These are phyloP conservation scores for Cordyceps militaris DNA, from an alignment of 2,329 filamentous ascomycete species.

Conservation along the genomic window DNA sequence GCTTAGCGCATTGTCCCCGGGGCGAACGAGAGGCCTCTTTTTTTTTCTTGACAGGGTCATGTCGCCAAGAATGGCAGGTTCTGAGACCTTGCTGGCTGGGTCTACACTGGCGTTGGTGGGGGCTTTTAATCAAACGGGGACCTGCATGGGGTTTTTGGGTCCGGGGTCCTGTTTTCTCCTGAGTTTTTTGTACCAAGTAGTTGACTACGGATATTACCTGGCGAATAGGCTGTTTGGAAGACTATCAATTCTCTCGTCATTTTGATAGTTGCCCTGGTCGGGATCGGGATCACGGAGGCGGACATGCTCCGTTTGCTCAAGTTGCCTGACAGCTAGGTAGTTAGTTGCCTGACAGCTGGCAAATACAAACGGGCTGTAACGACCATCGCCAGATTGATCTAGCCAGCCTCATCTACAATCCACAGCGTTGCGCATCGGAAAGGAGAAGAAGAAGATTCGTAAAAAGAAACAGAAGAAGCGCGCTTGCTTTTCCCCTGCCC, in stretches of 20 bases:
- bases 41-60: background rate
- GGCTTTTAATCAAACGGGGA: slow-evolving; percentile 8
- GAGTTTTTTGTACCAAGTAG: too few relatives aligned
- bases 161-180: background rate
- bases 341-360: background rate
- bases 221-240: too few relatives aligned
- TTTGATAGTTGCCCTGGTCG: background rate
- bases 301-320: background rate
- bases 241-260: too few relatives aligned
- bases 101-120: background rate
- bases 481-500: background rate
- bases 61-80: background rate
- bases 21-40: background rate
- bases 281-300: background rate
- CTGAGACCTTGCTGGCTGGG: background rate
- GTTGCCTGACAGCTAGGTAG: background rate
- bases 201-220: too few relatives aligned
- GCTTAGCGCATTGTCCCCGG: too few relatives aligned
- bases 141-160: background rate
- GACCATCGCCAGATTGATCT: background rate
- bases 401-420: background rate
- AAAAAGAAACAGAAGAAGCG: background rate
- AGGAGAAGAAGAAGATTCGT: background rate
- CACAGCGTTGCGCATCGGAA: background rate
- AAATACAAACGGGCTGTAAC: background rate